Percentiles rank a stretch among this genome's conserved stretches.
Evolutionary conservation across 805 yeast genomes (phyloP).

Genomic region (Candida hispaniensis): DNA sequence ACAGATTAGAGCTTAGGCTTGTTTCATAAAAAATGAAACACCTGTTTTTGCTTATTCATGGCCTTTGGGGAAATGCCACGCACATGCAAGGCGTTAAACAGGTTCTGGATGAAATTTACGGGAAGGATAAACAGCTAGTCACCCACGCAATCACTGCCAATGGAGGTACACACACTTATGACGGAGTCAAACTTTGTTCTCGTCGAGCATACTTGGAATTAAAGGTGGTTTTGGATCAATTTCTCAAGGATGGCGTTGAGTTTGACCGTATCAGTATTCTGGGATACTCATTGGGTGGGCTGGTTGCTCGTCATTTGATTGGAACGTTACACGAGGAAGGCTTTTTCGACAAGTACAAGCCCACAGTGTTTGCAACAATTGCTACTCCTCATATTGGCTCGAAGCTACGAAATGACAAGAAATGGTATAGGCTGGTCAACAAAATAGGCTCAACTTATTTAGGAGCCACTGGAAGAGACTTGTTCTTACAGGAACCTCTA

Average conservation of each 20-base stretch:
- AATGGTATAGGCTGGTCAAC: conserved; percentile 35
- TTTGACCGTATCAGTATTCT: conserved; percentile 59
- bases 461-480: conserved; percentile 64
- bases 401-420: conserved; percentile 35
- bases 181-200: conserved; percentile 59
- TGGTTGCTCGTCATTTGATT: conserved; percentile 63
- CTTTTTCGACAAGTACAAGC: conserved; percentile 48
- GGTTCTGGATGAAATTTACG: conserved; percentile 30
- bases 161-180: conserved; percentile 66
- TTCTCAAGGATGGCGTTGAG: conserved; percentile 26
- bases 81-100: conserved; percentile 44
- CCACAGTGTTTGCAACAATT: conserved; percentile 55
- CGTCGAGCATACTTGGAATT: conserved; percentile 30
- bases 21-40: conserved; percentile 31
- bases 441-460: conserved; percentile 43
- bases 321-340: conserved; percentile 49
- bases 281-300: conserved; percentile 89
- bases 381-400: conserved; percentile 71
- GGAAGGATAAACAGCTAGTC: conserved; percentile 27
- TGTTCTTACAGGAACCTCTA: conserved; percentile 47
- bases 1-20: not conserved
- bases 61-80: conserved; percentile 59
- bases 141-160: conserved; percentile 44
- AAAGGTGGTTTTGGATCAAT: conserved; percentile 33
- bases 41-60: conserved; percentile 65